Evolutionary conservation across 2,329 filamentous ascomycete genomes (phyloP), one percentile per base, ranked within the genome.

Genomic region (Aspergillus sp.): DNA sequence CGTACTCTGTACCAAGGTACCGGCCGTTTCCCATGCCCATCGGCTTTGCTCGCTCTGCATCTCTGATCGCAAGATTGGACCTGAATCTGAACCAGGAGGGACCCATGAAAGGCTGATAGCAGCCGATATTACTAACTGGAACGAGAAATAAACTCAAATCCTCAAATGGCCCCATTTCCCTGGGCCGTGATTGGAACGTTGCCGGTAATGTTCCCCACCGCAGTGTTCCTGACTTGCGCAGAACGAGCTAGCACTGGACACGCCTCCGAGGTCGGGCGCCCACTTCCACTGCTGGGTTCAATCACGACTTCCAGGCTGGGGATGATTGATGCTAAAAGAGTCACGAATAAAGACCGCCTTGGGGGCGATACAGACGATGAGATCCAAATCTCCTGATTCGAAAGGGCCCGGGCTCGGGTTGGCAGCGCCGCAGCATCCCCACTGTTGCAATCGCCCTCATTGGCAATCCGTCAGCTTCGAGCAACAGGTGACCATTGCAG

Each of bases 201-300:
- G 54, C 52, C 43, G 9, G 27, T 31, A 52, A 61, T 63, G 45
- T 62, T 63, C 64, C 62, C 67, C 67, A 70, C 67, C 41, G 55
- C 64, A 62, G 65, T 63, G 66, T 69, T 66, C 67, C 66, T 70
- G 68, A 67, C 64, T 66, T 66, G 64, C 35, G 55, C 56, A 57
- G 41, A 60, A 61, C 25, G 33, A 56, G 56, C 50, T 48, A 60
- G 57, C 35, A 27, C 27, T 31, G 27, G 27, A 4, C 27, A 43
- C 33, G 41, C n/a, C 37, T 56, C 46, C 47, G 52, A 46, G 23
- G 33, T 48, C 52, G 52, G 44, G 52, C 35, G 33, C 8, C 33
- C 44, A n/a, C 44, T 6, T 21, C 21, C 21, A 21, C 3, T 58
- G 57, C 58, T 53, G 46, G 39, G 47, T 52, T 50, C 39, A 14